Evolutionary conservation across 257 asterid genomes (phyloP).

Genomic region (Thymus quinquecostatus): DNA sequence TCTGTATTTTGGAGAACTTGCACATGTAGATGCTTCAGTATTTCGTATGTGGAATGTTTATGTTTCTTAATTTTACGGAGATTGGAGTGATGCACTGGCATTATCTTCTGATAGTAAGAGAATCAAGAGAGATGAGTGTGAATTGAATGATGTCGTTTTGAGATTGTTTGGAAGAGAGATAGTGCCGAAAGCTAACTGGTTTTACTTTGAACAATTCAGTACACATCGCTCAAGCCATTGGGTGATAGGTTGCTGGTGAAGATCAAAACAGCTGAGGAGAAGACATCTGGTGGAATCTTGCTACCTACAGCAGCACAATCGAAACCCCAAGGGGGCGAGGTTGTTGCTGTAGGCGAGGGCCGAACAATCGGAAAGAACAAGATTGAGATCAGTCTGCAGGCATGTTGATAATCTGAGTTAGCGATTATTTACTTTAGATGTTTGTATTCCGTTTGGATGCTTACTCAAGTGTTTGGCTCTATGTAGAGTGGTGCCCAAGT

Average conservation of each 20-base stretch:
- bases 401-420: conserved; percentile 21
- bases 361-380: conserved; percentile 75
- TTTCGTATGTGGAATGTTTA: not conserved
- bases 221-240: conserved; percentile 92
- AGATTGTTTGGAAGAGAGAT: not conserved
- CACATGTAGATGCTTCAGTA: not conserved
- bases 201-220: conserved; percentile 44
- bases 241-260: conserved; percentile 93
- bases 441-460: not conserved
- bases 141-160: not conserved
- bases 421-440: not conserved
- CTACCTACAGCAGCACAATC: conserved; percentile 77
- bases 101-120: not conserved
- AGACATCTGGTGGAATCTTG: conserved; percentile 84
- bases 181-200: conserved; percentile 9
- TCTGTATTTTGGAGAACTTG: no score
- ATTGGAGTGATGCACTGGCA: not conserved
- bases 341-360: conserved; percentile 95
- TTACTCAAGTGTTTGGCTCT: not conserved
- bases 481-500: conserved; percentile 78
- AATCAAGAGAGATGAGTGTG: not conserved
- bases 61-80: not conserved
- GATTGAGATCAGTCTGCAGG: conserved; percentile 81
- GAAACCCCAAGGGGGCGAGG: conserved; percentile 88
- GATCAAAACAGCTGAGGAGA: conserved; percentile 80